Conservation (phyloP, 1,139 yeast species). For the Wickerhamomyces sp. region DNA sequence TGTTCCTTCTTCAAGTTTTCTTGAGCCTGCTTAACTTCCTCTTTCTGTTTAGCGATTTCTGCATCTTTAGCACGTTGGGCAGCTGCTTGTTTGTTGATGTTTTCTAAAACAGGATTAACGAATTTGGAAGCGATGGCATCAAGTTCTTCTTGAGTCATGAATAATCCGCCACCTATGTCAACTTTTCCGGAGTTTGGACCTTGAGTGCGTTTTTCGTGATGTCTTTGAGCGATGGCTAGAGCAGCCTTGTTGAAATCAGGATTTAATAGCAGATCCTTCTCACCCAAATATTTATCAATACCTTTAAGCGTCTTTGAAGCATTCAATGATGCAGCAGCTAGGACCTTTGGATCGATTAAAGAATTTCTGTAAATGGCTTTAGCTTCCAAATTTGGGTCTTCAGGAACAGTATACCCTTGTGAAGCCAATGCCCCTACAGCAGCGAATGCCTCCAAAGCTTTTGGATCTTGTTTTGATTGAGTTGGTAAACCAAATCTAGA, state of each 20-base stretch:
- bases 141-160: conserved; percentile 71
- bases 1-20: conserved; percentile 23
- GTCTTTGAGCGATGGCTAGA: conserved; percentile 59
- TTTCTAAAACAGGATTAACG: conserved; percentile 81
- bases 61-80: conserved; percentile 70
- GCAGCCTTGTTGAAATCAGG: conserved; percentile 44
- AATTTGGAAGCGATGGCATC: conserved; percentile 76
- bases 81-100: conserved; percentile 66
- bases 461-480: conserved; percentile 19
- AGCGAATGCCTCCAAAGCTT: conserved; percentile 26
- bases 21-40: conserved; percentile 17
- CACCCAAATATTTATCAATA: conserved; percentile 36
- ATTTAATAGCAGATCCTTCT: conserved; percentile 32
- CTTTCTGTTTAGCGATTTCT: conserved; percentile 32
- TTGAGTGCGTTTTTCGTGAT: conserved; percentile 24
- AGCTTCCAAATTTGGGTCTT: conserved; percentile 21
- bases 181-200: conserved; percentile 44
- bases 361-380: conserved; percentile 26
- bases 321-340: conserved; percentile 56
- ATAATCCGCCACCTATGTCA: conserved; percentile 86
- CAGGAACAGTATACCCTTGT: conserved; percentile 24
- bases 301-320: conserved; percentile 47
- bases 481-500: conserved; percentile 40
- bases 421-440: conserved; percentile 35
- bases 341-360: conserved; percentile 50